Conservation (phyloP, 805 yeast species). For the Candida dendrica region DNA sequence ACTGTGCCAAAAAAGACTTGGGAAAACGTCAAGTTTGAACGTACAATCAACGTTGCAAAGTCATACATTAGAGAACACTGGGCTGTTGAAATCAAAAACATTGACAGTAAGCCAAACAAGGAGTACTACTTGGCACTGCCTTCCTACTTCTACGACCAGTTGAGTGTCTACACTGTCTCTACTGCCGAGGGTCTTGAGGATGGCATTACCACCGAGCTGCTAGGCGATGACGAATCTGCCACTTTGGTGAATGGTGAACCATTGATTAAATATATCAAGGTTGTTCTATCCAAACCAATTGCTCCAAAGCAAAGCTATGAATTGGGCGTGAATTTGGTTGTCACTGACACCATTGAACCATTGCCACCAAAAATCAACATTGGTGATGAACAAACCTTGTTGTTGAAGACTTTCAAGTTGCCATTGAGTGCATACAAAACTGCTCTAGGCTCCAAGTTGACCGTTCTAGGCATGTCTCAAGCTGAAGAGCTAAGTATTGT, state of each 20-base stretch:
- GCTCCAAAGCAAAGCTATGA: constrained; percentile 50
- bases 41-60: constrained; percentile 57
- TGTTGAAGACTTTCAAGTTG: constrained; percentile 45
- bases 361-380: constrained; percentile 57
- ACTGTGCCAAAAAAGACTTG: constrained; percentile 23
- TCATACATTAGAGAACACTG: constrained; percentile 60
- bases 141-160: constrained; percentile 28
- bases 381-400: constrained; percentile 53
- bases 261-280: constrained; percentile 32
- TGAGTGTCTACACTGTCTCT: constrained; percentile 40
- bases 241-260: constrained; percentile 18
- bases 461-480: constrained; percentile 36
- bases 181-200: constrained; percentile 15
- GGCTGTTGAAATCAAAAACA: constrained; percentile 51
- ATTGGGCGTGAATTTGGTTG: constrained; percentile 42
- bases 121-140: constrained; percentile 59
- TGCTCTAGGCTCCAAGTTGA: constrained; percentile 29
- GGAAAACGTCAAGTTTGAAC: constrained; percentile 50
- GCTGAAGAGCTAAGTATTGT: constrained; percentile 37
- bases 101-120: constrained; percentile 42
- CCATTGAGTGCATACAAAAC: constrained; percentile 62
- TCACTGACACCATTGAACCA: constrained; percentile 45
- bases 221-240: constrained; percentile 21
- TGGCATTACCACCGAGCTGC: constrained; percentile 8
- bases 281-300: constrained; percentile 57